Base-by-base conservation (phyloP, 345 rosid genomes). In the Eucalyptus cloeziana region DNA sequence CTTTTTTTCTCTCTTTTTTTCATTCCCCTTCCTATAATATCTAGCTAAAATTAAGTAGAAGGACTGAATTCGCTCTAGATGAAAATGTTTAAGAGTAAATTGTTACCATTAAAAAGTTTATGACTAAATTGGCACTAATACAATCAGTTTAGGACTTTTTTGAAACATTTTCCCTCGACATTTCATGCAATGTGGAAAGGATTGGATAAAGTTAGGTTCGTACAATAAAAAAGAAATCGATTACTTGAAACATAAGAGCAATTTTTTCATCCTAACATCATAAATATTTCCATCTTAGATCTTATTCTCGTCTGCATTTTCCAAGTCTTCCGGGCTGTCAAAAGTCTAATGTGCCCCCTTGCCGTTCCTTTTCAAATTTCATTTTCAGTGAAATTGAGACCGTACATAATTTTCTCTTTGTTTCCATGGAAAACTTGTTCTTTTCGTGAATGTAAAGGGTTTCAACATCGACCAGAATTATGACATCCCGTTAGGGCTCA, bases 101-200 rank as follows among this genome's bases (percentile, higher is more conserved):
- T 51, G 0, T 17, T 9, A 7, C 1, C 0, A 17, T 51, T 51
- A 51, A 51, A 17, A 51, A 0, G 4, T 51, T 17, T 17, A 51
- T 7, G 0, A 51, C 2, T 51, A 51, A 51, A 22, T 56, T 9
- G 1, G 0, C 3, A 56, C 24, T 0, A 8, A 22, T 22, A 22
- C 1, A 8, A 56, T 56, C 5, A 8, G 1, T 9, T 3, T 22
- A 8, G 11, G 5, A 56, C 30, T 56, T 56, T 56, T 22, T 1
- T 22, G 0, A 8, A 10, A 56, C 56, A 22, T 22, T 54, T 54
- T 9, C 60, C 5, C 27, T 60, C 1, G 7, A 12, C 13, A 27
- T 27, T 60, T 60, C 31, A 60, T 5, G 31, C 67, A 60, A 60
- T 11, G 31, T 60, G 31, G 15, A 60, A 60, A 60, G 7, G 31